Evolutionary conservation across 768 basidiomycete genomes (phyloP), one percentile per base, ranked within the genome.

Genomic region (Podaxis sp.): DNA sequence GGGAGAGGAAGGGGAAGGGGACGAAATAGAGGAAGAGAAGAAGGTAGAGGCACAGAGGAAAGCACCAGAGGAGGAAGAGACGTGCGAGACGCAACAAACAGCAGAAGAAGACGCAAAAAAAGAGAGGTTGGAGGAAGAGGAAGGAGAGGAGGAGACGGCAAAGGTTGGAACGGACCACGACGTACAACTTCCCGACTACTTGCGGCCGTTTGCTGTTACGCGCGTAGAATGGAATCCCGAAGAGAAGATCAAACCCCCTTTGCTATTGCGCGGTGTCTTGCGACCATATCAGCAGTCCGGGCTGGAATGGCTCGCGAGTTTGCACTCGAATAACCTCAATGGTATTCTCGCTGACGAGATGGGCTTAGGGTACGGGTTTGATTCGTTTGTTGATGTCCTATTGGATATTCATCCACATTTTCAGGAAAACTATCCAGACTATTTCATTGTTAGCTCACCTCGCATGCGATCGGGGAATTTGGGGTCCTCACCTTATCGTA

Each of bases 251-350:
- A 84, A 78, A 41, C 80, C 90, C 0, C 87, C 89, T 5, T 76
- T 91, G 6, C 79, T 99, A 36, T 83, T 97, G 2, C 92, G 96
- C 3, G 96, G 95, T 1, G 84, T 84, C 41, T 78, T 99, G 51
- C 88, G 95, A 17, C 95, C 95, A 8, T 99, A 99, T 70, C 96
- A 99, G 71, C 88, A 96, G 54, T 83, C 91, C 3, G 96, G 96
- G 0, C 76, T 97, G 56, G 95, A 98, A 72, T 99, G 96, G 96
- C 86, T 97, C 48, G 90, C 93, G 4, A 91, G 88, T 70, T 78
- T 96, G 60, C 94, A 96, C 72, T 78, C 80, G 41, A 93, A 93
- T 66, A 87, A 88, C 66, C 68, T 91, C 48, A 93, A 94, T 66
- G 91, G 91, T 0, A 93, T 94, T 54, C 77, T 94, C 46, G 93